Base-by-base conservation (phyloP, 768 basidiomycete species). In the Leccinum barrowsii region DNA sequence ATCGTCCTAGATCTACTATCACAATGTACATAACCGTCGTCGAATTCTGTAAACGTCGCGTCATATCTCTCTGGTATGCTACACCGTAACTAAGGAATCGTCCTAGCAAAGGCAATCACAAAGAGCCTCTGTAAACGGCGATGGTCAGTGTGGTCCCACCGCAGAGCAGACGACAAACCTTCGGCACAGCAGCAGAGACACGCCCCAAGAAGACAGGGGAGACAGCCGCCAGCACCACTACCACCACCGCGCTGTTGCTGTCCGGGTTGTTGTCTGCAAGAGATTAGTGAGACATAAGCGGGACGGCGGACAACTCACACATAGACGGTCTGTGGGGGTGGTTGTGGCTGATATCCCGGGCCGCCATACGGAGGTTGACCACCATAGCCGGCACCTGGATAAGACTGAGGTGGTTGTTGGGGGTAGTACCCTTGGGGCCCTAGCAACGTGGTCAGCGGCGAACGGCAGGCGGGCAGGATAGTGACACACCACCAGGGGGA, bases 271-370 rank as follows among this genome's bases (percentile, higher is more conserved):
- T 78, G 79, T 50, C 78, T 80, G 50, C 13, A 7, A 35, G 8
- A 8, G n/a, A 56, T 67, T 10, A 65, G 54, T 24, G 51, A 21
- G 26, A 44, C 21, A 44, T 1, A 6, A 4, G 11, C 8, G 4
- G 7, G 37, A 15, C 4, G 19, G 7, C 34, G 5, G 5, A 17
- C 35, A 34, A 80, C 89, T 63, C 67, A 91, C 90, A 91, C 87
- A 67, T 90, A 89, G 54, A 92, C 85, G 0, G 87, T 85, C 70
- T 92, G 90, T 17, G 91, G 90, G n/a, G 84, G 85, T 17, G 85
- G 86, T 62, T 87, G 83, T 15, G 83, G 82, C 54, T 82, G 79
- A 63, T 81, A 82, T 2, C 69, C 71, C 12, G 58, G 66, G 10
- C 69, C 69, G 7, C 66, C 67, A 19, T 67, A 65, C 32, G 13